Evolutionary conservation across 2,329 filamentous ascomycete genomes (phyloP).

Genomic region (Rhynchosporium secalis): DNA sequence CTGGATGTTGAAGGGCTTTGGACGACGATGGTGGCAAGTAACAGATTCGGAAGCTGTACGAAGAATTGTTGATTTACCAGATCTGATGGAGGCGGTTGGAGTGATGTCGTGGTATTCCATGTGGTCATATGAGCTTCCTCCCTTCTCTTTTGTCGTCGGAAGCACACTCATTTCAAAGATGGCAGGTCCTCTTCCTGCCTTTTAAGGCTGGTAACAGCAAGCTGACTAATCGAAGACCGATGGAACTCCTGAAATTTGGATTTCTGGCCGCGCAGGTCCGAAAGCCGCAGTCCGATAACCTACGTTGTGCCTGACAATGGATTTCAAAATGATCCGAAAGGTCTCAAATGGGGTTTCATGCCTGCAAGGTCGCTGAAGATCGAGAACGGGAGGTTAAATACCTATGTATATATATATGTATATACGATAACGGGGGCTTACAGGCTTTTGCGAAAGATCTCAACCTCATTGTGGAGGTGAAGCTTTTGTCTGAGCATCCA

Average conservation of each 20-base stretch:
- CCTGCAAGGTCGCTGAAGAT: not conserved
- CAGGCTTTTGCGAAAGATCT: constrained; percentile 9
- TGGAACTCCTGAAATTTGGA: not conserved
- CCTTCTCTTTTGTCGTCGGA: not conserved
- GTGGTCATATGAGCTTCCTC: not conserved
- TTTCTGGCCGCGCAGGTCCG: not conserved
- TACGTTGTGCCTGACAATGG: not conserved
- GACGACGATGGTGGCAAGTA: not conserved
- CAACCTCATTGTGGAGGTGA: constrained; percentile 1
- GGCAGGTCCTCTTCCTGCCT: not conserved
- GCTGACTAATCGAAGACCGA: not conserved
- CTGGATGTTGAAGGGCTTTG: not conserved
- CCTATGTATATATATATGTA: not conserved
- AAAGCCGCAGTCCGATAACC: constrained; percentile 2
- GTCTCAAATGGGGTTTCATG: constrained; percentile 3
- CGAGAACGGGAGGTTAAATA: constrained; percentile 6
- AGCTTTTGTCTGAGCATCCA: constrained; percentile 5
- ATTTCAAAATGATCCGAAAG: constrained; percentile 1
- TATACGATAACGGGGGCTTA: constrained; percentile 1
- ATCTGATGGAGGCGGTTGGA: not conserved
- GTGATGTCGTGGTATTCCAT: not conserved
- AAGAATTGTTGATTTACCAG: not conserved
- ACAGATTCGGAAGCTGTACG: constrained; percentile 2
- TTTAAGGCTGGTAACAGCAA: not conserved
- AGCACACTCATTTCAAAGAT: not conserved